Conservation (phyloP, 345 rosid species). For the Pistacia vera region DNA sequence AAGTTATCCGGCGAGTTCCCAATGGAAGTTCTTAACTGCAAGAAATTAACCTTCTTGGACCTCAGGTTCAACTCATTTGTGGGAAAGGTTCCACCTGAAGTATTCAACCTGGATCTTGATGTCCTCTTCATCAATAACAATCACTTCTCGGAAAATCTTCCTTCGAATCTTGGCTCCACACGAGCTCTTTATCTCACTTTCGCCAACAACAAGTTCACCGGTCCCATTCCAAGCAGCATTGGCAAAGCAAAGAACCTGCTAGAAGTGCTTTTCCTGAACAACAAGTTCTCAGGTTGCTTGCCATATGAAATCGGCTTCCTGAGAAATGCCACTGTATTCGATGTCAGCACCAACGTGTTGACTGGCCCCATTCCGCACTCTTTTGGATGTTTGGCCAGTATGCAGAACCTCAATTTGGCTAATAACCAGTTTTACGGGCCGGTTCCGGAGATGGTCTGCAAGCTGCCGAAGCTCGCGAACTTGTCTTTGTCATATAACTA, state of each 20-base stretch:
- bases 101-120: constrained; percentile 44
- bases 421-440: constrained; percentile 37
- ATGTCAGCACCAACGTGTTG: constrained; percentile 41
- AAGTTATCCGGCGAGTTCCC: constrained; percentile 41
- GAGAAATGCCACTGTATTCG: constrained; percentile 33
- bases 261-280: constrained; percentile 55
- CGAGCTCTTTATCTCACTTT: constrained; percentile 52
- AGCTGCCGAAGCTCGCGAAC: constrained; percentile 33
- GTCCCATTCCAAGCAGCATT: constrained; percentile 49
- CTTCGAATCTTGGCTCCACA: constrained; percentile 42
- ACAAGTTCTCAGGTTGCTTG: constrained; percentile 46
- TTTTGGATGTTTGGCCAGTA: constrained; percentile 48
- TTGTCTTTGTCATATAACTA: constrained; percentile 45
- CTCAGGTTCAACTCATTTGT: constrained; percentile 43
- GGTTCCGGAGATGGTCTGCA: constrained; percentile 53
- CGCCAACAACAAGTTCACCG: constrained; percentile 51
- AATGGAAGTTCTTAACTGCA: constrained; percentile 20
- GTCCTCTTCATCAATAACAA: constrained; percentile 66
- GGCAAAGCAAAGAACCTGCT: constrained; percentile 36
- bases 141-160: constrained; percentile 30
- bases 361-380: constrained; percentile 56
- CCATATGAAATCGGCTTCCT: constrained; percentile 52
- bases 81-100: constrained; percentile 35
- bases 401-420: constrained; percentile 41
- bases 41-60: constrained; percentile 42